phyloP scores from a whole-genome alignment of 2,329 filamentous ascomycete genomes.

The Hypoxylon sp. region DNA sequence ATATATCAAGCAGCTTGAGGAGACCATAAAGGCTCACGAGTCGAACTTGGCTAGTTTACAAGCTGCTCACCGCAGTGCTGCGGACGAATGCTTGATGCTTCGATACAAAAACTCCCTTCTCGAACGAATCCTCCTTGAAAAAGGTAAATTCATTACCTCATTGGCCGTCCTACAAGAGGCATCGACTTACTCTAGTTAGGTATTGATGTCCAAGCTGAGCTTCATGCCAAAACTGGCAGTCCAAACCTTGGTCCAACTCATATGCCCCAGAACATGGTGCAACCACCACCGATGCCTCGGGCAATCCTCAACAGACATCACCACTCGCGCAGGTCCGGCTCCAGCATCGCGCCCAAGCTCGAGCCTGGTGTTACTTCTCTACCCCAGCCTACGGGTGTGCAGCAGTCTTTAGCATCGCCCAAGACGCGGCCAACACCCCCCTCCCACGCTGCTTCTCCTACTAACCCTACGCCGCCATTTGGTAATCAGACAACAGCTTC shows the following conservation, averaged over 20 bases:
- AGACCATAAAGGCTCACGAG: slow-evolving; percentile 97
- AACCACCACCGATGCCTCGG: slow-evolving; percentile 83
- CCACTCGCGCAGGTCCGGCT: slow-evolving; percentile 78
- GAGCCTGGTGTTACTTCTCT: slow-evolving; percentile 67
- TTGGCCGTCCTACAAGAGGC: slow-evolving; percentile 1
- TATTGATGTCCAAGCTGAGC: slow-evolving; percentile 96
- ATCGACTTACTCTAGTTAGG: slow-evolving; percentile 65
- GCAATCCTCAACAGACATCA: slow-evolving; percentile 84
- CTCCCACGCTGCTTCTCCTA: slow-evolving; percentile 77
- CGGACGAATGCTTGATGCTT: slow-evolving; percentile 97
- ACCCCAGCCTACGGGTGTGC: slow-evolving; percentile 61
- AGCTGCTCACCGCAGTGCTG: slow-evolving; percentile 92
- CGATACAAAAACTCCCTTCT: slow-evolving; percentile 98
- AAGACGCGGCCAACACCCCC: slow-evolving; percentile 86
- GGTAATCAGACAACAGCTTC: slow-evolving; percentile 58
- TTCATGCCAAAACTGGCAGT: slow-evolving; percentile 92
- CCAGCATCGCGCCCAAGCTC: slow-evolving; percentile 82
- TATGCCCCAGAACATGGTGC: slow-evolving; percentile 77
- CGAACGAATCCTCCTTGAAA: slow-evolving; percentile 95
- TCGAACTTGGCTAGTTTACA: slow-evolving; percentile 93
- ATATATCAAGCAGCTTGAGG: slow-evolving; percentile 99
- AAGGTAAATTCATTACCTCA: slow-evolving; percentile 72
- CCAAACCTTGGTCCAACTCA: slow-evolving; percentile 81
- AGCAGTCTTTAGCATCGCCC: slow-evolving; percentile 73
- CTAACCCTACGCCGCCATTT: slow-evolving; percentile 63